phyloP scores from a whole-genome alignment of 2,329 filamentous ascomycete genomes.

The Mariannaea elegans region DNA sequence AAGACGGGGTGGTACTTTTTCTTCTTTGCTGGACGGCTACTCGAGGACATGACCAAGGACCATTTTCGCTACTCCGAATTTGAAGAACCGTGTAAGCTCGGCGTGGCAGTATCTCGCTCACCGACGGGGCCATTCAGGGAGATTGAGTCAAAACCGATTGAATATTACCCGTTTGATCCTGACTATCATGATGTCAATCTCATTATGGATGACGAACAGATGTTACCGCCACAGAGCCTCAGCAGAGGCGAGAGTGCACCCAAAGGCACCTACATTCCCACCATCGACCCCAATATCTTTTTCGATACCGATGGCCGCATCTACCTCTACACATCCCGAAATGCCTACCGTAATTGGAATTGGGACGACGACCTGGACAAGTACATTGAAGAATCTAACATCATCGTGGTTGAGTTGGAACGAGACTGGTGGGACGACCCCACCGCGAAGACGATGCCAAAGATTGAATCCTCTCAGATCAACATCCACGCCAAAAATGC shows the following conservation, averaged over 20 bases:
- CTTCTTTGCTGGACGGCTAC: slow-evolving; percentile 47
- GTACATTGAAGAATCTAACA: slow-evolving; percentile 50
- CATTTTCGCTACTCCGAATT: slow-evolving; percentile 47
- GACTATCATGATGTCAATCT: slow-evolving; percentile 49
- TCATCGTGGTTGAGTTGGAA: slow-evolving; percentile 47
- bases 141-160: slow-evolving; percentile 44
- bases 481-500: slow-evolving; percentile 42
- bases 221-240: slow-evolving; percentile 43
- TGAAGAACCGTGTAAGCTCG: slow-evolving; percentile 48
- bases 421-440: slow-evolving; percentile 48
- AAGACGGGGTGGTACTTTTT: slow-evolving; percentile 50
- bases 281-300: slow-evolving; percentile 59
- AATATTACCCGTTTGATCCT: slow-evolving; percentile 48
- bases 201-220: slow-evolving; percentile 48
- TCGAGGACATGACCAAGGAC: slow-evolving; percentile 43
- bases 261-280: slow-evolving; percentile 48
- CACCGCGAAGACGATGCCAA: slow-evolving; percentile 45
- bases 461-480: slow-evolving; percentile 42
- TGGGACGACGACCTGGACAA: slow-evolving; percentile 45
- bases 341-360: slow-evolving; percentile 50
- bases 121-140: slow-evolving; percentile 46
- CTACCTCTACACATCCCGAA: slow-evolving; percentile 48
- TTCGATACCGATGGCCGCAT: slow-evolving; percentile 49
- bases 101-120: slow-evolving; percentile 46
- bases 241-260: slow-evolving; percentile 41